These are phyloP conservation scores for Lanmaoa pseudosensibilis DNA, from an alignment of 768 basidiomycete species.

Conservation along the genomic window DNA sequence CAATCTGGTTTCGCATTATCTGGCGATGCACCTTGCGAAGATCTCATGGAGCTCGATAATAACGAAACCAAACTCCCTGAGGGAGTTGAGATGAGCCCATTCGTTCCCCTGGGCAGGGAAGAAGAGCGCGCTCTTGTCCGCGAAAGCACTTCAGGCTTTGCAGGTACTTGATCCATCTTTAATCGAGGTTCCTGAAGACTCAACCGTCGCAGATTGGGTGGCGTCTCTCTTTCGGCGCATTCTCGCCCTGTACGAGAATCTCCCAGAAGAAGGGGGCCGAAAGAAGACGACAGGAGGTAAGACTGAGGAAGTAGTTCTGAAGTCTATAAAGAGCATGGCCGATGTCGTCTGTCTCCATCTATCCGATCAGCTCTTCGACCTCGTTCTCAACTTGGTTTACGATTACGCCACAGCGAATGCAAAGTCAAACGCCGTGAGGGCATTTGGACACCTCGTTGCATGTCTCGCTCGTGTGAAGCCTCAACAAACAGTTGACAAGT, in stretches of 20 bases:
- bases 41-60: conserved; percentile 53
- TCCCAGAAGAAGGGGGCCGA: conserved; percentile 93
- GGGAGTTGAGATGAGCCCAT: conserved; percentile 41
- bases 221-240: conserved; percentile 74
- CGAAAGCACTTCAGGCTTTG: conserved; percentile 77
- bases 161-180: conserved; percentile 46
- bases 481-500: conserved; percentile 71
- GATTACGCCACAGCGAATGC: conserved; percentile 89
- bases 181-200: neutral
- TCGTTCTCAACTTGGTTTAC: conserved; percentile 79
- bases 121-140: conserved; percentile 74
- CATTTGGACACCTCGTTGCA: conserved; percentile 84
- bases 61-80: conserved; percentile 50
- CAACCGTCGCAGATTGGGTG: conserved; percentile 64
- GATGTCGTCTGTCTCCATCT: conserved; percentile 78
- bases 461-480: conserved; percentile 81
- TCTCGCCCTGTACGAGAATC: conserved; percentile 82
- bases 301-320: conserved; percentile 70
- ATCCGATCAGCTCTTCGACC: conserved; percentile 68
- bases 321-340: conserved; percentile 75
- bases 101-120: conserved; percentile 45
- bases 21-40: conserved; percentile 52
- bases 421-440: conserved; percentile 87
- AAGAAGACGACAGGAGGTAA: conserved; percentile 85
- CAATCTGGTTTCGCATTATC: conserved; percentile 56